Evolutionary conservation across 176 grass and related monocot species (phyloP).

Genomic region (Cenchrus americanus): DNA sequence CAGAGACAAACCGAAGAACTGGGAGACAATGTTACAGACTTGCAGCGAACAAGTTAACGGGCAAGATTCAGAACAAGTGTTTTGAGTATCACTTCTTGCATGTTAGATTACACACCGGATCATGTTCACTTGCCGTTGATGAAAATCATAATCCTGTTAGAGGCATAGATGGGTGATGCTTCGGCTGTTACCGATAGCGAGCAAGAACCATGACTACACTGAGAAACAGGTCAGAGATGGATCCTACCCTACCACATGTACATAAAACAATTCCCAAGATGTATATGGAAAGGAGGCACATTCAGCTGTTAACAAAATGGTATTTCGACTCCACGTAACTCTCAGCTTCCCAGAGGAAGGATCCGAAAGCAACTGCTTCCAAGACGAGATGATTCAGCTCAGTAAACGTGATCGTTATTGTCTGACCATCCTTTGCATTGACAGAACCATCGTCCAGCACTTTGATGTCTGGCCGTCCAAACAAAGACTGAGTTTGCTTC

Average conservation of each 20-base stretch:
- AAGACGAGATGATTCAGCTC: conserved; percentile 83
- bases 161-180: background rate
- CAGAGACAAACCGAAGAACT: background rate
- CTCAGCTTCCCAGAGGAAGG: conserved; percentile 96
- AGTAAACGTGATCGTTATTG: conserved; percentile 70
- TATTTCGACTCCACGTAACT: conserved; percentile 90
- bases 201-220: conserved; percentile 14
- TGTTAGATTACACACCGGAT: background rate
- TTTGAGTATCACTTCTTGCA: background rate
- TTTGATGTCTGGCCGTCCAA: conserved; percentile 90
- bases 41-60: background rate
- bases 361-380: conserved; percentile 83
- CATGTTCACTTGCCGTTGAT: conserved; percentile 4
- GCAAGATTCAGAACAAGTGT: background rate
- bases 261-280: conserved; percentile 33
- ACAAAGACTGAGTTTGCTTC: conserved; percentile 93
- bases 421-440: conserved; percentile 71
- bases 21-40: too few relatives aligned
- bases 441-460: conserved; percentile 76
- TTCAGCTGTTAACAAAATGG: conserved; percentile 85
- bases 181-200: conserved; percentile 20
- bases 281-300: conserved; percentile 1
- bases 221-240: conserved; percentile 5
- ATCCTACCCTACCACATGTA: conserved; percentile 45
- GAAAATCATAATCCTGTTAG: conserved; percentile 10